Conservation (phyloP, 495 filamentous ascomycete species). For the Jackrogersella multiformis region DNA sequence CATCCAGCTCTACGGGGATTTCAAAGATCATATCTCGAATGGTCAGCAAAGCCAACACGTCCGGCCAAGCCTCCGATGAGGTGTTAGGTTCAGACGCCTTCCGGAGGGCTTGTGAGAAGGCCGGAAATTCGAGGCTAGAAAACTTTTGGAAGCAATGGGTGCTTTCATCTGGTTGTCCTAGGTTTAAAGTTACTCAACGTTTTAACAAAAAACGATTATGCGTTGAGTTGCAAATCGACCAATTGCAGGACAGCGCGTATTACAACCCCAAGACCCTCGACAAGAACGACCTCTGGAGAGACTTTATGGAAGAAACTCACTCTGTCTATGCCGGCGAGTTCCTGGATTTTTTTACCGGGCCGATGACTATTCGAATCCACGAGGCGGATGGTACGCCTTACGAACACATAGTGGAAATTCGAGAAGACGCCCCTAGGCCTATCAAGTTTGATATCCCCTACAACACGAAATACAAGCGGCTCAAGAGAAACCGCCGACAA, state of each 20-base stretch:
- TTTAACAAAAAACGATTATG: slow-evolving; percentile 99
- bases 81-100: slow-evolving; percentile 79
- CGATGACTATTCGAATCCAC: slow-evolving; percentile 97
- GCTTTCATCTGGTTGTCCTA: slow-evolving; percentile 83
- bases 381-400: slow-evolving; percentile 99
- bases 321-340: slow-evolving; percentile 74
- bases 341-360: slow-evolving; percentile 86
- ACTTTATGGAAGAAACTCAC: slow-evolving; percentile 79
- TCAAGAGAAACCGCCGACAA: slow-evolving; percentile 90
- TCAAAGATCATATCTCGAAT: slow-evolving; percentile 84
- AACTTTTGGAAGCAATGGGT: slow-evolving; percentile 95
- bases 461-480: slow-evolving; percentile 98
- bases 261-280: slow-evolving; percentile 54
- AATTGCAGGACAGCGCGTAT: slow-evolving; percentile 67
- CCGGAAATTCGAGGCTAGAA: slow-evolving; percentile 84
- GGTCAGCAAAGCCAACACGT: slow-evolving; percentile 82
- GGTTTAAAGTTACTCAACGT: slow-evolving; percentile 80
- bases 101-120: slow-evolving; percentile 82
- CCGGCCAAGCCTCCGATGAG: slow-evolving; percentile 71
- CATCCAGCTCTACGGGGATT: slow-evolving; percentile 81
- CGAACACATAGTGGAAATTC: slow-evolving; percentile 96
- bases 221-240: slow-evolving; percentile 89
- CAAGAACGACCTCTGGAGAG: slow-evolving; percentile 79
- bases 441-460: slow-evolving; percentile 88
- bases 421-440: slow-evolving; percentile 74